Evolutionary conservation across 768 basidiomycete species (phyloP), one percentile per base, ranked within the genome.

Genomic region (Sarcodon sp.): DNA sequence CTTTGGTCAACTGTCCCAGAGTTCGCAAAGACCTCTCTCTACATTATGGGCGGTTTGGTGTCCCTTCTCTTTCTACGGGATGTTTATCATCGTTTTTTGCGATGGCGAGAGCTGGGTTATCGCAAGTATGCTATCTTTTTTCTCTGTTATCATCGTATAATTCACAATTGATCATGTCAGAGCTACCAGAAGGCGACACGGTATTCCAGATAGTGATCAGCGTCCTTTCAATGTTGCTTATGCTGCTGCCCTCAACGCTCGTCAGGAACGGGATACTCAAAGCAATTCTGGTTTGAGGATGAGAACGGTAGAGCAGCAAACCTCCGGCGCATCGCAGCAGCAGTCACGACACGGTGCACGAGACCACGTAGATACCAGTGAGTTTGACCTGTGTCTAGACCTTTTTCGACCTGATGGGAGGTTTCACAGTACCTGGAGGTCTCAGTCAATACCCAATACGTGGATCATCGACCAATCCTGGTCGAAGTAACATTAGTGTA

Each of bases 161-260:
- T 46, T 50, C 18, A 21, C 47, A 44, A 34, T 34, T 38, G 47
- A 49, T 51, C 33, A 50, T 49, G 10, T 35, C 53, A 87, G 84
- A 56, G 71, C 79, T 53, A 79, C 79, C 70, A 77, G 87, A 51
- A 69, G 87, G 54, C 71, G 75, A 64, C 77, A 87, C 58, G 88
- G 87, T 43, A 90, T 90, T 51, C 88, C 87, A 13, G 87, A 90
- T 68, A 71, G 70, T 49, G 87, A 90, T 68, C 71, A 78, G 53
- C 73, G 87, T 33, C 85, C 87, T 10, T 90, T 90, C 71, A 84
- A 83, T 61, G 83, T 89, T 53, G 88, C 87, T n/a, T 87, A 85
- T 63, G 76, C 85, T 54, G 84, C 83, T 50, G 81, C 78, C 35
- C 65, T 71, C 51, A 70, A 70, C 47, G 66, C 72, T 43, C 73